These are phyloP conservation scores for Oxyria digyna DNA, from an alignment of 148 eudicot genomes.

Conservation along the genomic window DNA sequence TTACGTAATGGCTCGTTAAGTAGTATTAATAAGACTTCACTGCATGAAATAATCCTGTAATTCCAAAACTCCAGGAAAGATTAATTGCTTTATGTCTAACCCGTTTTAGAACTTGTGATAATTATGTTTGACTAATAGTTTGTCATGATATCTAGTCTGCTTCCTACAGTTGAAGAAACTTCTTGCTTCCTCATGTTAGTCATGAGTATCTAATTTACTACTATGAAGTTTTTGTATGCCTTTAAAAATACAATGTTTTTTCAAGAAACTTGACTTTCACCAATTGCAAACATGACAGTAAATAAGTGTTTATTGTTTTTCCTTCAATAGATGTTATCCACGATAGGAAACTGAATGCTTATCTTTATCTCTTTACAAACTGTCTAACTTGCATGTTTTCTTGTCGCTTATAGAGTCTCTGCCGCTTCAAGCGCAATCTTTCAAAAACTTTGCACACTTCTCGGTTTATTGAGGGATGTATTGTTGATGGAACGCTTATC, in stretches of 20 bases:
- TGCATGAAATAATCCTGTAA: background rate
- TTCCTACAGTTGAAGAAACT: background rate
- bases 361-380: background rate
- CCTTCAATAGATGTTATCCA: background rate
- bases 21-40: background rate
- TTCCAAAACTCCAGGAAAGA: background rate
- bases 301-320: background rate
- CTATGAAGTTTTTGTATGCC: background rate
- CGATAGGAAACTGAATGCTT: background rate
- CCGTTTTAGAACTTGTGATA: background rate
- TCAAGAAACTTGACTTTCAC: background rate
- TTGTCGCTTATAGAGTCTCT: constrained; percentile 41
- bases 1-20: background rate
- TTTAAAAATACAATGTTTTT: background rate
- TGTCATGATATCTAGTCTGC: background rate
- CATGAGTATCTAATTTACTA: background rate
- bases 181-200: background rate
- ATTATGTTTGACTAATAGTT: background rate
- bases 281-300: background rate
- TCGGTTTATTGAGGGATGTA: constrained; percentile 64
- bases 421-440: constrained; percentile 54
- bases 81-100: background rate
- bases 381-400: constrained; percentile 8
- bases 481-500: constrained; percentile 72
- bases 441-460: constrained; percentile 84